Percentiles rank a stretch among this genome's conserved stretches.
Evolutionary conservation across 1,284 basidiomycete genomes (phyloP).

Genomic region (Pseudomicrostroma phylloplanum): DNA sequence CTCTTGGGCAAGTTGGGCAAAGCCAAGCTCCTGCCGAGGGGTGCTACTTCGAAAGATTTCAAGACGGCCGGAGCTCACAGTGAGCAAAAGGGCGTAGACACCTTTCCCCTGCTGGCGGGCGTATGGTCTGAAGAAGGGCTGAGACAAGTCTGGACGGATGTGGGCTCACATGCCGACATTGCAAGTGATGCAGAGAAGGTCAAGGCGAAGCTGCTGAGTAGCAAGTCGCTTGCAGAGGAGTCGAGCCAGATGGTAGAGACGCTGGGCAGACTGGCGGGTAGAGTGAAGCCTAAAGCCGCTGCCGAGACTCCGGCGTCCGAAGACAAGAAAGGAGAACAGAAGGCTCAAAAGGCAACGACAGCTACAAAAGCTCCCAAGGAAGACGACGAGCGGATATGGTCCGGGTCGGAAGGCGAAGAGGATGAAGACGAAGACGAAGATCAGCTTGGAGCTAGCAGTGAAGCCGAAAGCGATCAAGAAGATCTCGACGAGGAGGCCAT

Average conservation of each 20-base stretch:
- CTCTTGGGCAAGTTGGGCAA: conserved; percentile 38
- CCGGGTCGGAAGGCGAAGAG: conserved; percentile 8
- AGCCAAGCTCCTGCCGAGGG: conserved; percentile 25
- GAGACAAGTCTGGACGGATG: conserved; percentile 26
- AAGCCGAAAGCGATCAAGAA: not conserved
- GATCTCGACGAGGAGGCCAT: conserved; percentile 8
- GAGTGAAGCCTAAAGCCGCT: conserved; percentile 9
- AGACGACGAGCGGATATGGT: conserved; percentile 5
- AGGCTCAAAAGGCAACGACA: not conserved
- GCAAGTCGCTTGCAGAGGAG: conserved; percentile 65
- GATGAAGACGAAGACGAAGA: conserved; percentile 14
- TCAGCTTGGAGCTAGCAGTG: not conserved
- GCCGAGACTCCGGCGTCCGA: not conserved
- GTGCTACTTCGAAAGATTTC: not conserved
- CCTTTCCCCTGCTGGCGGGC: conserved; percentile 18
- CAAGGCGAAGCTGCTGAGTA: conserved; percentile 68
- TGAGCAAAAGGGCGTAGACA: conserved; percentile 21
- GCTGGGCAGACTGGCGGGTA: conserved; percentile 22
- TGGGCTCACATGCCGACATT: not conserved
- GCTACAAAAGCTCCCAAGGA: not conserved
- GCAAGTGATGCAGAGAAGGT: conserved; percentile 56
- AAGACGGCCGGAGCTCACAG: conserved; percentile 12
- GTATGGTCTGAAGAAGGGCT: conserved; percentile 30
- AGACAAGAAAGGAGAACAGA: not conserved
- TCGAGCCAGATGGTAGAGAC: conserved; percentile 59